Percentiles rank a stretch among this genome's conserved stretches.
These are phyloP conservation scores for Exophiala sp. DNA, from an alignment of 2,329 filamentous ascomycete genomes.

Conservation along the genomic window DNA sequence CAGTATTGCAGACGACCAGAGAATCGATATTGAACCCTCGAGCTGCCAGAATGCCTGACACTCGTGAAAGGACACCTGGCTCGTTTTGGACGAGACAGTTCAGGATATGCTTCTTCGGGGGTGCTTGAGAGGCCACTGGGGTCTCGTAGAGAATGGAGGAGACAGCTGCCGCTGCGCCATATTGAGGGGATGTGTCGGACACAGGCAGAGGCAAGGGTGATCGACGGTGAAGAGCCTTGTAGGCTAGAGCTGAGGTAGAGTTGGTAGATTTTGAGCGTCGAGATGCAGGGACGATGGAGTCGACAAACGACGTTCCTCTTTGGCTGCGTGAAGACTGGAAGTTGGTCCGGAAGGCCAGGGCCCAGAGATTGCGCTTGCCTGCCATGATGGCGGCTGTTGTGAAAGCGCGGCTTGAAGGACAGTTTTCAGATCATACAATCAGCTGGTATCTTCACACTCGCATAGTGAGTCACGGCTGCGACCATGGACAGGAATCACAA, in stretches of 20 bases:
- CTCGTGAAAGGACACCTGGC: constrained; percentile 90
- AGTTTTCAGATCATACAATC: not conserved
- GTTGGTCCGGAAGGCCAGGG: constrained; percentile 32
- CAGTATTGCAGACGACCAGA: constrained; percentile 93
- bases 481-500: not conserved
- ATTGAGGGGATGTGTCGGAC: constrained; percentile 70
- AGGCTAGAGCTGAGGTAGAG: constrained; percentile 89
- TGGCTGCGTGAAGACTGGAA: constrained; percentile 8
- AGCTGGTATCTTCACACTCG: constrained; percentile 1
- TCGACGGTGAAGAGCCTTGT: constrained; percentile 92
- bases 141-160: constrained; percentile 99
- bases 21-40: constrained; percentile 99
- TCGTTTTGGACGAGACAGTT: constrained; percentile 99
- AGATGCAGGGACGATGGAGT: constrained; percentile 16
- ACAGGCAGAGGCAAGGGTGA: constrained; percentile 77
- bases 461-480: constrained; percentile 8
- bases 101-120: constrained; percentile 89
- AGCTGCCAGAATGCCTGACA: constrained; percentile 92
- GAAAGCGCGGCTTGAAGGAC: not conserved
- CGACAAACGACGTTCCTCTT: constrained; percentile 18
- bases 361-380: constrained; percentile 36
- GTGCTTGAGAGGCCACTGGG: constrained; percentile 71
- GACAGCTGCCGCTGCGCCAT: constrained; percentile 83
- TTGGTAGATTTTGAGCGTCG: constrained; percentile 36
- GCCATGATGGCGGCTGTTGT: constrained; percentile 35